A percentile compares a stretch with the other conserved stretches of the same genome.
Evolutionary conservation across 345 rosid species (phyloP).

Genomic region (Bruguiera gymnorhiza): DNA sequence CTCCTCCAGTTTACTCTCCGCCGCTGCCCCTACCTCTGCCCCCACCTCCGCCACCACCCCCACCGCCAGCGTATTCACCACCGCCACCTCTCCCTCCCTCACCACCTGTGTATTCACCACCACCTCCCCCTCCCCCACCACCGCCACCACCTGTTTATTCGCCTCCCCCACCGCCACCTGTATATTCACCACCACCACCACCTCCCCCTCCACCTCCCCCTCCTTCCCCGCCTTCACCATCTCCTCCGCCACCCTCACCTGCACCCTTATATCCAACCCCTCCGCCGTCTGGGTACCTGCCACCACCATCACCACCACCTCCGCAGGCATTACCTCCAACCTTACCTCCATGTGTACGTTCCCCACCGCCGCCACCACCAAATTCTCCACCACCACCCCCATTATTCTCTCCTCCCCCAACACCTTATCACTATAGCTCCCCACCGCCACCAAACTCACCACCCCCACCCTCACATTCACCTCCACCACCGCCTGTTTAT

Average conservation of each 20-base stretch:
- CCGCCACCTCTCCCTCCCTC: constrained; percentile 23
- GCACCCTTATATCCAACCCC: constrained; percentile 38
- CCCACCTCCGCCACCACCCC: constrained; percentile 21
- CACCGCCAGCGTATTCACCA: constrained; percentile 7
- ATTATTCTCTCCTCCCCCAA: constrained; percentile 43
- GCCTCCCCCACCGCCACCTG: background rate
- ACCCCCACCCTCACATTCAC: constrained; percentile 38
- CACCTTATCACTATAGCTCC: constrained; percentile 35
- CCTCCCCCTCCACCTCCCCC: constrained; percentile 40
- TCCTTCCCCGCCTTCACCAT: constrained; percentile 30
- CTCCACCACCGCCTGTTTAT: constrained; percentile 27
- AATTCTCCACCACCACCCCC: constrained; percentile 33
- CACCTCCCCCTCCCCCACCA: constrained; percentile 25
- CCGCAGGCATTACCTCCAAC: constrained; percentile 34
- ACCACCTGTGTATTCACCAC: constrained; percentile 18
- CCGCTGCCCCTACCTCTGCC: constrained; percentile 26
- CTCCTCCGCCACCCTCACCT: constrained; percentile 15
- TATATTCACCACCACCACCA: constrained; percentile 3
- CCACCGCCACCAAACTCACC: constrained; percentile 46
- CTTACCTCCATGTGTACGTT: constrained; percentile 16
- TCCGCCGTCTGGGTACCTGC: constrained; percentile 25
- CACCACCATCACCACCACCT: constrained; percentile 37
- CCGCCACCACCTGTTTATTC: background rate
- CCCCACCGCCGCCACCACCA: constrained; percentile 35
- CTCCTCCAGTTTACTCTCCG: constrained; percentile 26